Evolutionary conservation across 148 eudicot species (phyloP).

Genomic region (Gaultheria prostrata): DNA sequence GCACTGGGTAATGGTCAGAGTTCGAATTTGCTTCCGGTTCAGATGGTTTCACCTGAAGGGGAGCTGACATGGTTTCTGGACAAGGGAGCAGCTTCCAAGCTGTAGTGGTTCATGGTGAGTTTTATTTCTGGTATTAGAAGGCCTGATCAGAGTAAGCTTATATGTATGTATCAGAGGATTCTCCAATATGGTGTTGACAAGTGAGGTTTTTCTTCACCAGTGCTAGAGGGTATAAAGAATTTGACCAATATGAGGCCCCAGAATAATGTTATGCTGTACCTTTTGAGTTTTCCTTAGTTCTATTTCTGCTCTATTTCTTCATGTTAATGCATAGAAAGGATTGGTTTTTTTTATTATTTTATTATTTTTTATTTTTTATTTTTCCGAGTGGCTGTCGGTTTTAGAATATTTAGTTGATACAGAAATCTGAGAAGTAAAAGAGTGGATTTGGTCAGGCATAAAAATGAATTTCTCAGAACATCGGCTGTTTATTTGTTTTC

Average conservation of each 20-base stretch:
- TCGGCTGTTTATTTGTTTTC: neutral
- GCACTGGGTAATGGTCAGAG: slow-evolving; percentile 34
- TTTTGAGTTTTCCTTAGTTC: neutral
- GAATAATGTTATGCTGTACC: neutral
- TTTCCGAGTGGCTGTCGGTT: neutral
- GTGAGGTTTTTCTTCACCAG: slow-evolving; percentile 1
- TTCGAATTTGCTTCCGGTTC: slow-evolving; percentile 38
- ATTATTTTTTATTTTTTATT: neutral
- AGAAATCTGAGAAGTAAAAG: too few species aligned
- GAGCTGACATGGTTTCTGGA: slow-evolving; percentile 48
- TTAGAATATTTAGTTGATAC: too few species aligned
- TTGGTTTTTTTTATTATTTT: neutral
- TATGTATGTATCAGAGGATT: neutral
- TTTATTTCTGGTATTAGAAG: neutral
- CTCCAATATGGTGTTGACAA: neutral
- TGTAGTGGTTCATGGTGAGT: slow-evolving; percentile 21
- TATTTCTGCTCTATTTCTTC: neutral
- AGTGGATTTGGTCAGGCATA: too few species aligned
- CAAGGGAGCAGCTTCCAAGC: slow-evolving; percentile 46
- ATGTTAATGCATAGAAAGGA: neutral
- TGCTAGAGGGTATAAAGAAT: neutral
- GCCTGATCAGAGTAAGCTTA: neutral
- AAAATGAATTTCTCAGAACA: too few species aligned
- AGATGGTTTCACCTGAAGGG: slow-evolving; percentile 50
- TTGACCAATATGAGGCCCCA: neutral